Percentiles rank a stretch among this genome's conserved stretches.
These are phyloP conservation scores for Paspalum vaginatum DNA, from an alignment of 176 grass and related monocot species.

Conservation along the genomic window DNA sequence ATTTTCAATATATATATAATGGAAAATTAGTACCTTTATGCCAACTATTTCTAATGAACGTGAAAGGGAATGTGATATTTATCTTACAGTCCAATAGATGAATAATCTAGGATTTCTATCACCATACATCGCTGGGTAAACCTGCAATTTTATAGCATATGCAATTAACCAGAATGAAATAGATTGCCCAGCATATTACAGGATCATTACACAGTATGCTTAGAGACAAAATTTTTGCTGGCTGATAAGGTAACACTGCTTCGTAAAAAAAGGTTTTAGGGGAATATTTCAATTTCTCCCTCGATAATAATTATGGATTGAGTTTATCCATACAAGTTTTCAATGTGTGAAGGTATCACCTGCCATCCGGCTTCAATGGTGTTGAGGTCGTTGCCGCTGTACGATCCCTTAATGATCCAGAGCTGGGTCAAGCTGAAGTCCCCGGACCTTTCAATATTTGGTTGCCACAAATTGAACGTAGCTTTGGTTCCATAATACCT, in stretches of 20 bases:
- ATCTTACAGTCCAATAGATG: conserved; percentile 85
- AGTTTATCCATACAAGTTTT: background rate
- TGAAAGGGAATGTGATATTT: background rate
- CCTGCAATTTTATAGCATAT: conserved; percentile 48
- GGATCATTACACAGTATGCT: conserved; percentile 7
- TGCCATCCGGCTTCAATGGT: conserved; percentile 90
- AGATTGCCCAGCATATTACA: background rate
- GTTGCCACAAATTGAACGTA: conserved; percentile 78
- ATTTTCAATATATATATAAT: conserved; percentile 24
- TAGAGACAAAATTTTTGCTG: background rate
- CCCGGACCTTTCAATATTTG: conserved; percentile 59
- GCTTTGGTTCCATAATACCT: conserved; percentile 75
- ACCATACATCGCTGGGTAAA: conserved; percentile 70
- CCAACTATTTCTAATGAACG: too few relatives aligned
- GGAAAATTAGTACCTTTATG: conserved; percentile 13
- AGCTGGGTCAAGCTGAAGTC: conserved; percentile 87
- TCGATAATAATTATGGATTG: too few relatives aligned
- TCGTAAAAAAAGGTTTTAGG: too few relatives aligned
- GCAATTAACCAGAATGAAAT: conserved; percentile 21
- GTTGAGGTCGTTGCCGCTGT: conserved; percentile 64
- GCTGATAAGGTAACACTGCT: too few relatives aligned
- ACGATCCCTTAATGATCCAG: conserved; percentile 77
- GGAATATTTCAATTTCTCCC: background rate
- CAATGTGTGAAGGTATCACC: conserved; percentile 37
- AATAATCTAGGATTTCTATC: conserved; percentile 72